These are phyloP conservation scores for Phlebopus sp. DNA, from an alignment of 1,284 basidiomycete genomes.

Conservation along the genomic window DNA sequence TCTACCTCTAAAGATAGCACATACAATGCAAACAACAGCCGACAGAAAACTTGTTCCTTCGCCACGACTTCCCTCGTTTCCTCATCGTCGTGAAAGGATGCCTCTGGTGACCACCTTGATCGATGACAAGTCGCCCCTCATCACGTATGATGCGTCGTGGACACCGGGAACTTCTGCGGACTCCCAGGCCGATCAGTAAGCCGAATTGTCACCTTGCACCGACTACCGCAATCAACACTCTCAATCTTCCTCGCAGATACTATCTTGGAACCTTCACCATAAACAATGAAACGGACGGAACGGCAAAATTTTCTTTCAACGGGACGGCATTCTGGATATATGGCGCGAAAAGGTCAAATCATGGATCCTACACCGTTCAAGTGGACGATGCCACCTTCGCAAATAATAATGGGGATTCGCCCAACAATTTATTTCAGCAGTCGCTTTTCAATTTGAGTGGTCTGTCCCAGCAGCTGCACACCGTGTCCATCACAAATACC, in stretches of 20 bases:
- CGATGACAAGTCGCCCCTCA: slow-evolving; percentile 33
- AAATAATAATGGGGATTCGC: slow-evolving; percentile 11
- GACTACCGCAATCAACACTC: neutral
- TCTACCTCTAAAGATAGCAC: too few relatives aligned
- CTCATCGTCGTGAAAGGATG: slow-evolving; percentile 14
- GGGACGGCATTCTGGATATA: slow-evolving; percentile 36
- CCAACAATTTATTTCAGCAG: slow-evolving; percentile 22
- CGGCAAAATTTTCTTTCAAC: slow-evolving; percentile 34
- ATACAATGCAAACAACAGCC: too few relatives aligned
- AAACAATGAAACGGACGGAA: slow-evolving; percentile 27
- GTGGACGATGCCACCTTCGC: slow-evolving; percentile 25
- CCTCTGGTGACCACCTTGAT: slow-evolving; percentile 24
- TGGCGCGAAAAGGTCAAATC: slow-evolving; percentile 30
- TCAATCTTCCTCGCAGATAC: slow-evolving; percentile 19
- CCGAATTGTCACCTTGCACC: neutral
- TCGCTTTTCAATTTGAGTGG: slow-evolving; percentile 28
- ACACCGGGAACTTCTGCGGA: slow-evolving; percentile 16
- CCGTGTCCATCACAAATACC: slow-evolving; percentile 30
- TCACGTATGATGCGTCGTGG: slow-evolving; percentile 27
- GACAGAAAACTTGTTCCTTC: too few relatives aligned
- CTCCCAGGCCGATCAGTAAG: slow-evolving; percentile 16
- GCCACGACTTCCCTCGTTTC: neutral
- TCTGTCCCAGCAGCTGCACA: slow-evolving; percentile 28
- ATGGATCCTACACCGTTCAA: slow-evolving; percentile 34
- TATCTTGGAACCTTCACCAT: slow-evolving; percentile 31